Base-by-base conservation (phyloP, 192 early-diverging fungal species). In the Chytriomyces sp. region DNA sequence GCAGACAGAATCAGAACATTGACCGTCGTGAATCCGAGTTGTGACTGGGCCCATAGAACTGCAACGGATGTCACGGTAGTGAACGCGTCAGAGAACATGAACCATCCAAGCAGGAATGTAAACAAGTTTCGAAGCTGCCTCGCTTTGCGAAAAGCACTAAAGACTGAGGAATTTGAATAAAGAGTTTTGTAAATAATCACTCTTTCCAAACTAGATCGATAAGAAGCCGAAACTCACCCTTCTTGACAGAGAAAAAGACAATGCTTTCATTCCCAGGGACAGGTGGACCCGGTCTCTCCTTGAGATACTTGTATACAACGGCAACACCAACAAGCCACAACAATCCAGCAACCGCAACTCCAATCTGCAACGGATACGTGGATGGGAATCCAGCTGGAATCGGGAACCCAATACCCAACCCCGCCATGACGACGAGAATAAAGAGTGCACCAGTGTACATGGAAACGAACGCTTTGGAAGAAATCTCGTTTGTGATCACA, bases 81-180 rank as follows among this genome's bases (percentile, higher is more conserved):
- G 48, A 87, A 85, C 5, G 84, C 90, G 64, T 94, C 93, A 6
- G 91, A 86, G 71, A 90, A 86, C 67, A 93, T 82, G 74, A 92
- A 93, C 87, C 90, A 94, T 5, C 90, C 83, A 8, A 92, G 60
- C 8, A 94, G 81, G 77, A 92, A 92, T 64, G 85, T 79, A 77
- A 92, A 91, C 1, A 87, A 81, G 26, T 88, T 81, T 26, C 81
- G 63, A 18, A 93, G 82, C 62, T 86, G 75, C 44, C 81, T 78
- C 11, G 86, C 87, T 9, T 81, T 81, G 47, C 70, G 72, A 20
- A 88, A 50, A 5, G 83, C 85, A 48, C 72, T 68, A 57, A 66
- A 79, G 18, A 86, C 16, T 35, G 2, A 35, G 4, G 35, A 35
- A 35, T 35, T 35, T 35, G 35, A 35, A 35, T n/a, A 35, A 35